Evolutionary conservation across 495 filamentous ascomycete genomes (phyloP).

Genomic region (Podospora comata): DNA sequence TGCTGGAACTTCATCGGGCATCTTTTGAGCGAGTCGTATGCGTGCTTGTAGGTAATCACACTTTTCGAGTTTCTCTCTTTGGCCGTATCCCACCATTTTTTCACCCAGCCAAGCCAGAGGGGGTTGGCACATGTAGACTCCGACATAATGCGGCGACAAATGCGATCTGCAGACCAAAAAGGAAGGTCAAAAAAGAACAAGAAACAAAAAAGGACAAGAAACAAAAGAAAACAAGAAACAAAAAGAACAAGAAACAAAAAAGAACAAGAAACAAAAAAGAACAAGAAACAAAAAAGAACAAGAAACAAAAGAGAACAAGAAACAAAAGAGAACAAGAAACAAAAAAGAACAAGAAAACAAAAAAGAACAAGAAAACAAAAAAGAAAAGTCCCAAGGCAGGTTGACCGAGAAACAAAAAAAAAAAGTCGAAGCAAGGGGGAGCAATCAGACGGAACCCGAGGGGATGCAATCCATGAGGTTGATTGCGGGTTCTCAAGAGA

Average conservation of each 20-base stretch:
- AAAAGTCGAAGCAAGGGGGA: not conserved
- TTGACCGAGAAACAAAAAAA: not conserved
- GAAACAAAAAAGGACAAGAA: conserved; percentile 7
- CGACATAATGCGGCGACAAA: not conserved
- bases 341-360: conserved; percentile 10
- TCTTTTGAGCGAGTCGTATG: conserved; percentile 75
- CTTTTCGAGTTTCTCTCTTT: conserved; percentile 69
- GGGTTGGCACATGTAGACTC: conserved; percentile 60
- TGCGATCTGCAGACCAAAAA: not conserved
- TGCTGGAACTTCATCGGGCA: conserved; percentile 73
- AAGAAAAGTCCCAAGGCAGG: not conserved
- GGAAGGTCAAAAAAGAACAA: conserved; percentile 6
- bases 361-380: conserved; percentile 6
- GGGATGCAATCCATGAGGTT: not conserved
- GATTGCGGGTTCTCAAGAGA: not conserved
- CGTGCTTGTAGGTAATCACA: conserved; percentile 69
- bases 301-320: conserved; percentile 7
- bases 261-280: conserved; percentile 4
- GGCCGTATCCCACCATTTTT: conserved; percentile 76
- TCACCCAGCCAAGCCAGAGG: conserved; percentile 69
- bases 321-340: conserved; percentile 4
- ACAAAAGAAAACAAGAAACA: too few species aligned
- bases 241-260: conserved; percentile 9
- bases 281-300: conserved; percentile 7
- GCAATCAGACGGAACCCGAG: not conserved